These are phyloP conservation scores for Capronia americana DNA, from an alignment of 2,329 filamentous ascomycete genomes.

Conservation along the genomic window DNA sequence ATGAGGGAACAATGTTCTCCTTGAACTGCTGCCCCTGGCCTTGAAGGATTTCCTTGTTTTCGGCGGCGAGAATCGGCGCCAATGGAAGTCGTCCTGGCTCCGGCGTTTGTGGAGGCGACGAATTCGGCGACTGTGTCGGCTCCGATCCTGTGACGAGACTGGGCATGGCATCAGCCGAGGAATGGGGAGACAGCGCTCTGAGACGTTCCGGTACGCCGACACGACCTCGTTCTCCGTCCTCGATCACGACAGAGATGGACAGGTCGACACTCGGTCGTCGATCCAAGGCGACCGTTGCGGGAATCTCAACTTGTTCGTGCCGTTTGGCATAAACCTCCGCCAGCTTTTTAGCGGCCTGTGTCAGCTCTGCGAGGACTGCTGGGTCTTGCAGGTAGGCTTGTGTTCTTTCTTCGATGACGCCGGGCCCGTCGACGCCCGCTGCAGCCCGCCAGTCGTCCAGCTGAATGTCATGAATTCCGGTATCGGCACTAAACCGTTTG, in stretches of 20 bases:
- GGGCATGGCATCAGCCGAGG: conserved; percentile 8
- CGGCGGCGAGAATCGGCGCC: neutral
- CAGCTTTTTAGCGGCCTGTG: conserved; percentile 24
- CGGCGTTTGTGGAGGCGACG: conserved; percentile 20
- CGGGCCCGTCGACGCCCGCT: conserved; percentile 13
- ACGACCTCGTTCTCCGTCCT: neutral
- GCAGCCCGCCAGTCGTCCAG: conserved; percentile 36
- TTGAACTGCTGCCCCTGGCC: conserved; percentile 21
- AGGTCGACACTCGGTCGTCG: conserved; percentile 7
- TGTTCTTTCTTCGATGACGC: conserved; percentile 32
- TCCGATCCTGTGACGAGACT: conserved; percentile 25
- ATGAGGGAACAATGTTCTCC: neutral
- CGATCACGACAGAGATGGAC: conserved; percentile 11
- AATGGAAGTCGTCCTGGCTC: conserved; percentile 5
- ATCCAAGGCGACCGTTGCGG: neutral
- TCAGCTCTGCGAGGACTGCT: conserved; percentile 24
- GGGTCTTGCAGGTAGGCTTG: conserved; percentile 31
- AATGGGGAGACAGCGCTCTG: neutral
- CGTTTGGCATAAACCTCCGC: conserved; percentile 31
- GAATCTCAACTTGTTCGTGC: conserved; percentile 9
- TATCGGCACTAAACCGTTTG: conserved; percentile 36
- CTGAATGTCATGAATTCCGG: conserved; percentile 34
- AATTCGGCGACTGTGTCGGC: conserved; percentile 19
- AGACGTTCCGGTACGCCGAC: neutral
- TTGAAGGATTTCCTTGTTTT: conserved; percentile 16